phyloP scores from a whole-genome alignment of 1,284 basidiomycete species.

The Marasmius fiardii region DNA sequence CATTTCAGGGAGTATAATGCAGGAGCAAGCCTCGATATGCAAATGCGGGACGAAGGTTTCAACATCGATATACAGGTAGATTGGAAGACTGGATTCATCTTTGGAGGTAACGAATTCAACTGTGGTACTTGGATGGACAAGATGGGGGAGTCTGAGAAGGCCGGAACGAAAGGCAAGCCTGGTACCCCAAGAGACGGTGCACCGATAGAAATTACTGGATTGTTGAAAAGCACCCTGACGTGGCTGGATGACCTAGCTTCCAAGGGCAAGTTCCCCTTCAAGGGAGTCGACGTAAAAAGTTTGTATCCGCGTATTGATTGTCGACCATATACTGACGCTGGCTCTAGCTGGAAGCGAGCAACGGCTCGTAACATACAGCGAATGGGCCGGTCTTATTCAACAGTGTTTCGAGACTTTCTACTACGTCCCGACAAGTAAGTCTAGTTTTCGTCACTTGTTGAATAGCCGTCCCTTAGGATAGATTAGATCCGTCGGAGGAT shows the following conservation, averaged over 20 bases:
- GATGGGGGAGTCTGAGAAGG: conserved; percentile 90
- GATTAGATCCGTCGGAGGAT: conserved; percentile 70
- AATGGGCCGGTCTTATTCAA: conserved; percentile 88
- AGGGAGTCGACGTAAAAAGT: conserved; percentile 83
- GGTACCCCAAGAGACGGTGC: conserved; percentile 96
- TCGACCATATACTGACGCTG: conserved; percentile 9
- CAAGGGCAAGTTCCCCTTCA: conserved; percentile 81
- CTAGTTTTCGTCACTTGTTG: conserved; percentile 1
- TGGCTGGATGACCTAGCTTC: conserved; percentile 78
- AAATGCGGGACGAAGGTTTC: conserved; percentile 94
- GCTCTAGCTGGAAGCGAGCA: conserved; percentile 67
- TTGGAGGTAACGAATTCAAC: conserved; percentile 84
- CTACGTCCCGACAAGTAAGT: conserved; percentile 80
- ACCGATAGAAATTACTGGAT: conserved; percentile 92
- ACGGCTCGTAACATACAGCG: conserved; percentile 79
- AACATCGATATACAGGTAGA: conserved; percentile 92
- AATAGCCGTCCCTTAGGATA: conserved; percentile 5
- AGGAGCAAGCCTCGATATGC: conserved; percentile 91
- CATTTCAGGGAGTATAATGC: conserved; percentile 96
- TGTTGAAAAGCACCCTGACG: conserved; percentile 88
- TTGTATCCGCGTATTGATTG: conserved; percentile 30
- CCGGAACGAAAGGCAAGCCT: conserved; percentile 92
- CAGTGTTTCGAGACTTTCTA: conserved; percentile 87
- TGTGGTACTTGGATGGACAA: conserved; percentile 98
- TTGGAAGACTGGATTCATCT: conserved; percentile 90